Conservation (phyloP, 192 early-diverging fungal species). For the Jimgerdemannia lactiflua region DNA sequence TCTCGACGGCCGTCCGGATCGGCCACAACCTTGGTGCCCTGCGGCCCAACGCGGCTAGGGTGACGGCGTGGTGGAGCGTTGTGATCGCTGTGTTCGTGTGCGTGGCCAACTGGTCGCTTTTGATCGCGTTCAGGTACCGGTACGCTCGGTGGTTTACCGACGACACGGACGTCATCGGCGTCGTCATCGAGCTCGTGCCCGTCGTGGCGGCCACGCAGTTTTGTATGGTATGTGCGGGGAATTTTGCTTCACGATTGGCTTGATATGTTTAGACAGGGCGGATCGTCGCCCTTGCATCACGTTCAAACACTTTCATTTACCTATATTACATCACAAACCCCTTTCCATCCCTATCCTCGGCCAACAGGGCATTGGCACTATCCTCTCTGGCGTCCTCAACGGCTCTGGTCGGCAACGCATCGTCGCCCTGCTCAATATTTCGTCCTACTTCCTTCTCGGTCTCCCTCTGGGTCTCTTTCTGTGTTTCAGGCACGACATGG, state of each 20-base stretch:
- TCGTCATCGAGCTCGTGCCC: slow-evolving; percentile 13
- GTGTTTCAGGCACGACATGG: slow-evolving; percentile 10
- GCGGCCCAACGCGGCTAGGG: slow-evolving; percentile 12
- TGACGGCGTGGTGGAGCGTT: slow-evolving; percentile 5
- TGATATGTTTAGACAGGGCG: background rate
- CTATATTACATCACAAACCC: background rate
- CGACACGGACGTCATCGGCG: slow-evolving; percentile 9
- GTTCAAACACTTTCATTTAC: background rate
- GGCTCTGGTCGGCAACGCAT: slow-evolving; percentile 16
- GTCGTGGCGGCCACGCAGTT: slow-evolving; percentile 17
- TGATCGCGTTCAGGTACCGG: slow-evolving; percentile 8
- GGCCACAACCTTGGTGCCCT: slow-evolving; percentile 25
- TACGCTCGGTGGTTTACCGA: slow-evolving; percentile 12
- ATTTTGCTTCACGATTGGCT: background rate
- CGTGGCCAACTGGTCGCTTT: slow-evolving; percentile 3
- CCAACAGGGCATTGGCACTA: slow-evolving; percentile 15
- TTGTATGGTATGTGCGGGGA: slow-evolving; percentile 5
- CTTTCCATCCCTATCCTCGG: too few species aligned
- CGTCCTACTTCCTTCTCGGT: slow-evolving; percentile 19
- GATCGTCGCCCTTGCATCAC: background rate
- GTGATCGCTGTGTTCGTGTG: slow-evolving; percentile 5
- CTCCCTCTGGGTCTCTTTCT: slow-evolving; percentile 23
- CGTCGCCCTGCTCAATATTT: slow-evolving; percentile 21
- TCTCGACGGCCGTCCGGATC: slow-evolving; percentile 9
- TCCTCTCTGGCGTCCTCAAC: slow-evolving; percentile 22